Conservation (phyloP, 2,329 filamentous ascomycete species). For the Lecanicillium sp. region DNA sequence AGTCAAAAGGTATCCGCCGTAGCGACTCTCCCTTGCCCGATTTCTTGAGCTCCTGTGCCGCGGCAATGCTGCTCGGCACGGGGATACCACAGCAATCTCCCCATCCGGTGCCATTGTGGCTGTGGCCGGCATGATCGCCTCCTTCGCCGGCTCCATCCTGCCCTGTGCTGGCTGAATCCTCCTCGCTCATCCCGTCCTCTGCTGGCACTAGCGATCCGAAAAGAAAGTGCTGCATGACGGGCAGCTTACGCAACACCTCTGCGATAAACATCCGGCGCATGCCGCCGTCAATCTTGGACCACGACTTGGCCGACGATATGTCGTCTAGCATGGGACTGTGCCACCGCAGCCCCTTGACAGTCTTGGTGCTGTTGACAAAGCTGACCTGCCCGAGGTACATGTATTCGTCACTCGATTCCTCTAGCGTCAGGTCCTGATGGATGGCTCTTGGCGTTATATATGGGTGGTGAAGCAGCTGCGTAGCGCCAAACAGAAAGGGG, state of each 20-base stretch:
- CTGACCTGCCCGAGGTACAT: constrained; percentile 87
- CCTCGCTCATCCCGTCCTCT: constrained; percentile 69
- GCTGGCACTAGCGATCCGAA: constrained; percentile 84
- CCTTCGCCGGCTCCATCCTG: constrained; percentile 46
- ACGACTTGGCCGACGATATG: constrained; percentile 82
- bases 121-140: constrained; percentile 54
- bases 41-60: constrained; percentile 83
- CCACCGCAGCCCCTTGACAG: constrained; percentile 88
- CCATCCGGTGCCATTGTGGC: constrained; percentile 64
- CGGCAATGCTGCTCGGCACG: constrained; percentile 88
- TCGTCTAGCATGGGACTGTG: constrained; percentile 98
- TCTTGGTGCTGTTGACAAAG: constrained; percentile 96
- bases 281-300: constrained; percentile 86
- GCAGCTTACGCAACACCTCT: constrained; percentile 86
- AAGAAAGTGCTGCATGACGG: constrained; percentile 97
- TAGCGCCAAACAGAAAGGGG: constrained; percentile 89
- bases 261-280: constrained; percentile 97
- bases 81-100: constrained; percentile 98
- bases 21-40: constrained; percentile 50
- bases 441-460: constrained; percentile 75
- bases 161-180: constrained; percentile 39
- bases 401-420: constrained; percentile 77
- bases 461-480: constrained; percentile 78
- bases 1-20: constrained; percentile 78
- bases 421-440: constrained; percentile 79